These are phyloP conservation scores for Rhizopogon salebrosus DNA, from an alignment of 768 basidiomycete species.

Conservation along the genomic window DNA sequence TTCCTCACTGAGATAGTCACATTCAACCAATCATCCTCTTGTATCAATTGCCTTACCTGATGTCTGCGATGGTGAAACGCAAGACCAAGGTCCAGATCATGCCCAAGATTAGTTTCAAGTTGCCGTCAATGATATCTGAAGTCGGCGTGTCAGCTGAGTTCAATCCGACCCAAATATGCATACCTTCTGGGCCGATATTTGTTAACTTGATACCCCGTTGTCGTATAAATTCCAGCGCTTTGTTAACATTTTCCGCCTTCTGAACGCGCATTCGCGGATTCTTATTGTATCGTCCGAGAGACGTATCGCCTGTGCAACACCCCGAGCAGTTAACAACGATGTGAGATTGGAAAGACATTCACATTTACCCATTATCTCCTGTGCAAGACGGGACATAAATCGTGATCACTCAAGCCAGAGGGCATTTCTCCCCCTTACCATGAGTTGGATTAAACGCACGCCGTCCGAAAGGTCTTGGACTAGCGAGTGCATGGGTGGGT, in stretches of 20 bases:
- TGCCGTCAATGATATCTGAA: conserved; percentile 98
- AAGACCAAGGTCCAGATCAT: conserved; percentile 99
- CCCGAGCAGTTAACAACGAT: not conserved
- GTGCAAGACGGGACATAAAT: conserved; percentile 4
- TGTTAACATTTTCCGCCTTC: conserved; percentile 97
- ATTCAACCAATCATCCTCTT: conserved; percentile 3
- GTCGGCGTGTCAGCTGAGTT: conserved; percentile 5
- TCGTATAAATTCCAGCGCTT: conserved; percentile 92
- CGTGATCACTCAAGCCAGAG: conserved; percentile 2
- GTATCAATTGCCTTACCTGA: conserved; percentile 60
- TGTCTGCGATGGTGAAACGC: conserved; percentile 96
- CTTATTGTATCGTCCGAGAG: conserved; percentile 93
- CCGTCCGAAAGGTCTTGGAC: conserved; percentile 92
- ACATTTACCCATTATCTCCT: conserved; percentile 93
- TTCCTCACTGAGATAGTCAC: conserved; percentile 66
- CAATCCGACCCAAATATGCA: not conserved
- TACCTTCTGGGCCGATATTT: conserved; percentile 96
- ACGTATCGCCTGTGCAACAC: conserved; percentile 61
- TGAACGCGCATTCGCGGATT: conserved; percentile 89
- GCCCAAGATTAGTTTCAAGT: conserved; percentile 94
- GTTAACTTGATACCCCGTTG: conserved; percentile 92
- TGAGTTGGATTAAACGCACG: conserved; percentile 90
- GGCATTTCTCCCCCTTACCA: conserved; percentile 44
- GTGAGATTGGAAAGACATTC: conserved; percentile 1
- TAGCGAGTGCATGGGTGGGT: conserved; percentile 85